Conservation (phyloP, 768 basidiomycete genomes). For the Termitomyces sp. region DNA sequence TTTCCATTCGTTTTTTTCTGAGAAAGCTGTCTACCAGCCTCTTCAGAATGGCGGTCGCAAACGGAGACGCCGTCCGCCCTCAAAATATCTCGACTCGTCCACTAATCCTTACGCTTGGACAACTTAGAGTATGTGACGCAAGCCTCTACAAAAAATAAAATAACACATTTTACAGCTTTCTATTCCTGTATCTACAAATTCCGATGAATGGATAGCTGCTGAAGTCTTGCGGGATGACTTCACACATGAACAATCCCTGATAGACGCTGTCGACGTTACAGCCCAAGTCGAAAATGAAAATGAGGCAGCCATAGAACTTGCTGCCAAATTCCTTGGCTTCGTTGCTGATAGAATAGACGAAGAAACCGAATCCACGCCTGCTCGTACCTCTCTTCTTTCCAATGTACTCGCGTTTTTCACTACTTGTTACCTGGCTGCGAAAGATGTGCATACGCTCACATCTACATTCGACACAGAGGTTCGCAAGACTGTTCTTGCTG, state of each 20-base stretch:
- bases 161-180: constrained; percentile 48
- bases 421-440: constrained; percentile 58
- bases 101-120: constrained; percentile 39
- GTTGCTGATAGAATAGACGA: constrained; percentile 58
- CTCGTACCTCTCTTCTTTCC: constrained; percentile 62
- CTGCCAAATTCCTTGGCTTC: constrained; percentile 79
- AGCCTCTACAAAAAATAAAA: constrained; percentile 5
- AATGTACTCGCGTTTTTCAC: constrained; percentile 78
- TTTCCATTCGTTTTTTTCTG: constrained; percentile 14
- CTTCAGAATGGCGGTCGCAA: constrained; percentile 32
- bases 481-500: constrained; percentile 68
- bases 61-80: constrained; percentile 28
- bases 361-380: constrained; percentile 44
- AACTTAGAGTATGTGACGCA: constrained; percentile 43
- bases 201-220: constrained; percentile 87
- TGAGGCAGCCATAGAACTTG: constrained; percentile 71
- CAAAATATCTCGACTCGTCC: constrained; percentile 41
- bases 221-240: constrained; percentile 92
- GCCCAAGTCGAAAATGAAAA: constrained; percentile 45
- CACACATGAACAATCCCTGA: constrained; percentile 51
- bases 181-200: constrained; percentile 77
- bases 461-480: constrained; percentile 70
- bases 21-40: constrained; percentile 15
- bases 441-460: constrained; percentile 80
- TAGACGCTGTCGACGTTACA: constrained; percentile 51